Conservation (phyloP, 805 yeast genomes). For the Pichia paraexigua region DNA sequence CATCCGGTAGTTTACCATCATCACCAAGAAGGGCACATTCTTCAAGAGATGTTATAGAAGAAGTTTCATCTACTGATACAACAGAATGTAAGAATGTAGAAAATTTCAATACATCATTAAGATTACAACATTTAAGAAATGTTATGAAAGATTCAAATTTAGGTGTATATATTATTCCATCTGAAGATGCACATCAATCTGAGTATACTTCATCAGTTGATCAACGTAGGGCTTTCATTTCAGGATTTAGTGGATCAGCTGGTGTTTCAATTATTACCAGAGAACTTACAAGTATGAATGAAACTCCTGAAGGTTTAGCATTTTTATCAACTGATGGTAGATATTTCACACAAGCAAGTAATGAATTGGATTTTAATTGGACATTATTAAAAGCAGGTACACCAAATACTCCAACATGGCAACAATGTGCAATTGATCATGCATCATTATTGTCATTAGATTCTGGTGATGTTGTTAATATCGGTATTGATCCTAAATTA, state of each 20-base stretch:
- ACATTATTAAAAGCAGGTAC: conserved; percentile 44
- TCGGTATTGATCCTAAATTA: conserved; percentile 44
- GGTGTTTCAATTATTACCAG: conserved; percentile 53
- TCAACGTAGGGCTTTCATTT: conserved; percentile 47
- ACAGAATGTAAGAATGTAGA: conserved; percentile 6
- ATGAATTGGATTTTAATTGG: conserved; percentile 58
- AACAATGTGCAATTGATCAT: conserved; percentile 46
- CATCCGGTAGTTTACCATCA: conserved; percentile 3
- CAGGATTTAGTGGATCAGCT: conserved; percentile 55
- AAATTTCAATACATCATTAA: conserved; percentile 48
- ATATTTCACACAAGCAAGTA: conserved; percentile 50
- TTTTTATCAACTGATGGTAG: conserved; percentile 55
- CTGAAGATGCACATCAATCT: conserved; percentile 60
- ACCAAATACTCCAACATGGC: conserved; percentile 45
- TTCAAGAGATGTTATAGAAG: conserved; percentile 10
- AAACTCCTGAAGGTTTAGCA: conserved; percentile 45
- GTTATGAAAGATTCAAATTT: conserved; percentile 53
- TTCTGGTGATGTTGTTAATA: conserved; percentile 29
- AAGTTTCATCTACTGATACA: conserved; percentile 15
- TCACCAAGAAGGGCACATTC: conserved; percentile 6
- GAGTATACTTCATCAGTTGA: conserved; percentile 49
- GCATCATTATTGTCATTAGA: conserved; percentile 44
- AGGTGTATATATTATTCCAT: conserved; percentile 59
- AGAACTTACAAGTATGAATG: conserved; percentile 43
- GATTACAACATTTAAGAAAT: conserved; percentile 52